Evolutionary conservation across 331 rosid genomes (phyloP).

Genomic region (Pyracantha coccinea): DNA sequence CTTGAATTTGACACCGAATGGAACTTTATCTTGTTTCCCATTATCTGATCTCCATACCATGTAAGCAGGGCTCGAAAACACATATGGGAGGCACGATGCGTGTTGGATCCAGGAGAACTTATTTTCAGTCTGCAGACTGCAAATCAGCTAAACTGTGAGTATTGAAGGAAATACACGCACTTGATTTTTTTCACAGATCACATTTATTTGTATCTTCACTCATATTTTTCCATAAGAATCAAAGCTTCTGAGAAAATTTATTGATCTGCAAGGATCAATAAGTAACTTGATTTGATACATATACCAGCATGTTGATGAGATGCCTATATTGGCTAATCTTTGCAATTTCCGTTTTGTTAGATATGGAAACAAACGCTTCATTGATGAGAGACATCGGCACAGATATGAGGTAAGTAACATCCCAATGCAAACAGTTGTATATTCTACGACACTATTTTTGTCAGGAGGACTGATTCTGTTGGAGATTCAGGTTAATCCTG

Average conservation of each 20-base stretch:
- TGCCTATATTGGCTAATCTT: constrained; percentile 23
- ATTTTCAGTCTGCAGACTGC: constrained; percentile 30
- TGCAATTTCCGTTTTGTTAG: constrained; percentile 17
- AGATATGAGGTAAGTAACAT: constrained; percentile 39
- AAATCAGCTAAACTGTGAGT: constrained; percentile 45
- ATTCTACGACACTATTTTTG: background rate
- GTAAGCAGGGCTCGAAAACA: constrained; percentile 35
- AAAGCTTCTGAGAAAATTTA: background rate
- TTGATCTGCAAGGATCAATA: background rate
- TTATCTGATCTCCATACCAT: constrained; percentile 7
- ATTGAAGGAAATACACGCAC: background rate
- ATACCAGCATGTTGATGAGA: background rate
- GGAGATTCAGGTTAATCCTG: constrained; percentile 33
- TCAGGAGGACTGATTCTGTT: background rate
- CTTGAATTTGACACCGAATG: constrained; percentile 18
- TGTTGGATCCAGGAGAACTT: constrained; percentile 42
- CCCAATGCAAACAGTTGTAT: background rate
- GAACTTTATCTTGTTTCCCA: background rate
- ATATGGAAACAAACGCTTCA: constrained; percentile 32
- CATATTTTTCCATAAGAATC: background rate
- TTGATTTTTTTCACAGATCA: background rate
- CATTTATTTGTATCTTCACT: too few species aligned
- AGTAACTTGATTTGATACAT: background rate
- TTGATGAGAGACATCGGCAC: constrained; percentile 46
- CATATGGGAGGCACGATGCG: constrained; percentile 54